Conservation (phyloP, 805 yeast genomes). For the Saccharomycopsis babjevae region DNA sequence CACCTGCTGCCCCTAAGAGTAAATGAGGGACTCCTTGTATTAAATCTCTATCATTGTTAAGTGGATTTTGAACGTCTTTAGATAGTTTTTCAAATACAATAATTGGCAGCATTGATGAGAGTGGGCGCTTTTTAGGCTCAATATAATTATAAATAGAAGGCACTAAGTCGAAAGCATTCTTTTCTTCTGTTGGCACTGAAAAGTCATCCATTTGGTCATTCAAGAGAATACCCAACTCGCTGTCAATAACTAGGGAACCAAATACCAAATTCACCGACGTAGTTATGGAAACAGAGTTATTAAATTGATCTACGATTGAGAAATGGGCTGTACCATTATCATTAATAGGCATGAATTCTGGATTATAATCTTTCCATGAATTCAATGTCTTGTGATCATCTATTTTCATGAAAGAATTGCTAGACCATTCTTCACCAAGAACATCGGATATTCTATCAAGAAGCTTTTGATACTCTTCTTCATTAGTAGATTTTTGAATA, state of each 20-base stretch:
- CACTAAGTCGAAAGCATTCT: conserved; percentile 66
- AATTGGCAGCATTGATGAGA: conserved; percentile 75
- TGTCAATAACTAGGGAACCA: conserved; percentile 78
- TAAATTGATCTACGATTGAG: conserved; percentile 61
- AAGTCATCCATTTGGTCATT: conserved; percentile 96
- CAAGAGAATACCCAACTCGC: conserved; percentile 68
- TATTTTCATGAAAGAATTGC: conserved; percentile 38
- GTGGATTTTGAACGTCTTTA: not conserved
- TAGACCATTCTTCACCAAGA: conserved; percentile 47
- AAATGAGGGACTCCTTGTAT: conserved; percentile 41
- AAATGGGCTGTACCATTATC: conserved; percentile 90
- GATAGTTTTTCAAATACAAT: conserved; percentile 38
- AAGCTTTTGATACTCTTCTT: conserved; percentile 2
- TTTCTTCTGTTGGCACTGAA: conserved; percentile 50
- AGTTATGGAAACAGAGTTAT: conserved; percentile 78
- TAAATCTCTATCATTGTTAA: not conserved
- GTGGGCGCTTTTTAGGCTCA: conserved; percentile 68
- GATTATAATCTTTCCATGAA: conserved; percentile 66
- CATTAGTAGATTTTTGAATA: not conserved
- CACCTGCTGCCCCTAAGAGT: conserved; percentile 90
- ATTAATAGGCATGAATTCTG: conserved; percentile 66
- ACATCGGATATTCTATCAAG: conserved; percentile 33
- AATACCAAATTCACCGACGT: conserved; percentile 78
- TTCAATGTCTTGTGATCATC: conserved; percentile 45
- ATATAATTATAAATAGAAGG: conserved; percentile 78